These are phyloP conservation scores for Rhizopus sp. DNA, from an alignment of 371 early-diverging fungal genomes.

Conservation along the genomic window DNA sequence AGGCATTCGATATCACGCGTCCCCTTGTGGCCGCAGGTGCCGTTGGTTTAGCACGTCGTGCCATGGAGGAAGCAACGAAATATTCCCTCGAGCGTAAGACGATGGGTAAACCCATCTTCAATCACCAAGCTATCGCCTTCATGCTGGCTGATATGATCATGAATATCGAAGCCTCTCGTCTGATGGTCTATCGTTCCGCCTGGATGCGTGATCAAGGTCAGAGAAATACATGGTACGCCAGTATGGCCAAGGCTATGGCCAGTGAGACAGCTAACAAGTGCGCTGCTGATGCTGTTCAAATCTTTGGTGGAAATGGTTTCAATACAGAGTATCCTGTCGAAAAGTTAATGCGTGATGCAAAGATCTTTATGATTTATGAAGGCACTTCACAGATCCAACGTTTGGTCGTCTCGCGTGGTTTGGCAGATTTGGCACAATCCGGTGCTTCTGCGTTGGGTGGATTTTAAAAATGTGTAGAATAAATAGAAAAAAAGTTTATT, in stretches of 20 bases:
- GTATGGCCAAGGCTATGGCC: constrained; percentile 92
- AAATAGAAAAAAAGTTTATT: background rate
- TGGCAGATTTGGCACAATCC: constrained; percentile 60
- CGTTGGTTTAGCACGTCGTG: constrained; percentile 90
- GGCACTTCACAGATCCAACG: constrained; percentile 97
- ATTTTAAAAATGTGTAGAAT: constrained; percentile 19
- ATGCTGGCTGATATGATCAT: constrained; percentile 97
- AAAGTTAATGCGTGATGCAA: constrained; percentile 91
- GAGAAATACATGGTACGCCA: constrained; percentile 92
- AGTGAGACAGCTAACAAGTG: constrained; percentile 95
- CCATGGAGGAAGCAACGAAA: constrained; percentile 92
- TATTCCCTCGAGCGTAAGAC: constrained; percentile 94
- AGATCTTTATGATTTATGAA: constrained; percentile 96
- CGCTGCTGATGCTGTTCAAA: constrained; percentile 95
- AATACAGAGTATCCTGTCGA: constrained; percentile 89
- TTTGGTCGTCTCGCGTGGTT: constrained; percentile 78
- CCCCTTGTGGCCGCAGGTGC: constrained; percentile 93
- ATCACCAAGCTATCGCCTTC: constrained; percentile 93
- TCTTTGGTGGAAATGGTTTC: constrained; percentile 96
- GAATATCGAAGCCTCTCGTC: constrained; percentile 86
- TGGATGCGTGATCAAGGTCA: constrained; percentile 85
- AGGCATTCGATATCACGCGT: constrained; percentile 95
- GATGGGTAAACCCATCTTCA: constrained; percentile 90
- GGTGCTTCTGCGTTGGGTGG: constrained; percentile 48
- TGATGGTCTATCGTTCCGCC: constrained; percentile 85